Base-by-base conservation (phyloP, 768 basidiomycete species). In the Sporobolomyces pararoseus region DNA sequence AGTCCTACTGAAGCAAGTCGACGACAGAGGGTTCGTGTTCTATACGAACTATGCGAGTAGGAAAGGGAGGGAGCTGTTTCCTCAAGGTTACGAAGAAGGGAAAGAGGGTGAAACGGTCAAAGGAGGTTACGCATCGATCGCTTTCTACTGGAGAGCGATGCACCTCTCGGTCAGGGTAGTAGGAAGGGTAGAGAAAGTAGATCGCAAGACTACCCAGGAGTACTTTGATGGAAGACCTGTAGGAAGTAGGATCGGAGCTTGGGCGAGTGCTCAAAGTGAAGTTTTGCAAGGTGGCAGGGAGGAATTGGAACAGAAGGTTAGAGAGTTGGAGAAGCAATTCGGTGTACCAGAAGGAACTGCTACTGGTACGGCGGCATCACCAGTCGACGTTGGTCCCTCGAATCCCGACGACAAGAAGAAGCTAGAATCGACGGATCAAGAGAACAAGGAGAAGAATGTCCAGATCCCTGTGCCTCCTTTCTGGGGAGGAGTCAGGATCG, bases 1-100 rank as follows among this genome's bases (percentile, higher is more conserved):
- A 80, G 93, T 97, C 64, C 86, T 97, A 68, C 86, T 98, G 77
- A 96, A 94, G 80, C 85, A 91, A 77, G 86, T 91, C 76, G 96
- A 98, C 82, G 55, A 75, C 4, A 75, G 66, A 21, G 96, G 96
- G 59, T 97, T 98, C 82, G 85, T 95, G 66, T 96, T 97, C 82
- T 99, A 85, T 84, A 98, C 95, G 37, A 99, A 99, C 81, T 98
- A 98, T 82, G 85, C 86, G 47, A 95, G 92, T 16, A 86, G 94
- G 73, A 99, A 98, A 81, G 92, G 91, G 4, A 78, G 80, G 49
- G 96, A 98, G 79, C 84, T 98, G n/a, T 63, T 68, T 57, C 60
- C 68, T 31, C 2, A 53, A 10, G 51, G 29, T 23, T 53, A 35
- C 49, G 58, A 69, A 23, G 39, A 42, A 14, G 32, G 25, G 7